Base-by-base conservation (phyloP, 2,329 filamentous ascomycete genomes). In the Coniochaeta sp. region DNA sequence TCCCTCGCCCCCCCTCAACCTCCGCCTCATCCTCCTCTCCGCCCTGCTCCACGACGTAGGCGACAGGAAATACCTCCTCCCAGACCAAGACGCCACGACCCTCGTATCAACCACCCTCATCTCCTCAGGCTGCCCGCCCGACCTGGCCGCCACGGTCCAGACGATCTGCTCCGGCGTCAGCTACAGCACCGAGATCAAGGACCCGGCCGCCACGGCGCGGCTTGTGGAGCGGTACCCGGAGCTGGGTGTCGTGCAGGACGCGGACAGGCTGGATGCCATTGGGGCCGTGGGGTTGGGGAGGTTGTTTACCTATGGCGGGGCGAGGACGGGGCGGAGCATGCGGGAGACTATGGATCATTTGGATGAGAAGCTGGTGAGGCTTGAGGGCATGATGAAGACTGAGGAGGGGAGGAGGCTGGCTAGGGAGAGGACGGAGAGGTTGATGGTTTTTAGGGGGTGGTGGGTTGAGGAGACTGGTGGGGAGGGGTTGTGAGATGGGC, bases 201-300 rank as follows among this genome's bases (percentile, higher is more conserved):
- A 92, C 68, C 87, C 88, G 1, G 75, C 73, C 6, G 74, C 76
- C 14, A 86, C 91, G 9, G 73, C 73, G n/a, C 73, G 76, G 1
- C 77, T 93, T n/a, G 77, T 96, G n/a, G 71, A 70, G 6, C 69
- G 75, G 33, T 78, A 89, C 70, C 90, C 90, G 1, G 91, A 95
- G 72, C 77, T 95, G 36, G 92, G 85, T 0, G 84, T 96, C 56
- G 91, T 97, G 34, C 93, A 97, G 75, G 93, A 97, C 73, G 93
- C 93, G 4, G 93, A 97, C 76, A 81, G 93, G 7, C 78, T 98
- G n/a, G 93, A 98, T 74, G 90, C 92, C 4, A 87, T 97, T 57
- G 93, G 93, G 1, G 91, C 90, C 0, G 84, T 97, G 33, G 93
- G 93, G 0, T 87, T 96, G 60, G 93, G 85, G 1, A 79, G 93